A percentile compares a stretch with the other conserved stretches of the same genome.
These are phyloP conservation scores for Neurospora sp. DNA, from an alignment of 495 filamentous ascomycete species.

Conservation along the genomic window DNA sequence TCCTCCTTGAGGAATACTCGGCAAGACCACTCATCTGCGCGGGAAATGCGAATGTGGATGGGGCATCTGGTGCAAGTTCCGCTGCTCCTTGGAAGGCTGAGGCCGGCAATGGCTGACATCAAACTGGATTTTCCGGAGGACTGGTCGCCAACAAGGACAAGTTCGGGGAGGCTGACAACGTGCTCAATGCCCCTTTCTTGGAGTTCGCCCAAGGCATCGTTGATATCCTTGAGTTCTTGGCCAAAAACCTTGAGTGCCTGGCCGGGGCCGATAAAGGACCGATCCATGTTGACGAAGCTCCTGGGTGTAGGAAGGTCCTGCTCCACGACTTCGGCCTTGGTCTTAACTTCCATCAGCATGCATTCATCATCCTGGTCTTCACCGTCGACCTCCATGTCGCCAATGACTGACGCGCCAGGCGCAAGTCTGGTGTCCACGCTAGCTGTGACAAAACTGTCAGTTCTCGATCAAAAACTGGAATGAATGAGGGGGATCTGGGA, in stretches of 20 bases:
- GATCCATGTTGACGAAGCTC: conserved; percentile 4
- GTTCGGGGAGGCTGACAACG: conserved; percentile 56
- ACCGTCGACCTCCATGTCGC: neutral
- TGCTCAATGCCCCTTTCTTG: conserved; percentile 39
- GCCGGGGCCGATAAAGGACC: conserved; percentile 25
- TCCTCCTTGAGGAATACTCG: conserved; percentile 48
- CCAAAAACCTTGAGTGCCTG: conserved; percentile 31
- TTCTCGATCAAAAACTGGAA: neutral
- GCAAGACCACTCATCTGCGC: conserved; percentile 51
- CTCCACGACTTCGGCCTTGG: neutral
- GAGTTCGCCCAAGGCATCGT: conserved; percentile 37
- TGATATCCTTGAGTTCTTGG: conserved; percentile 33
- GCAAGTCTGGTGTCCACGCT: conserved; percentile 13
- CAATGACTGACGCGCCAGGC: neutral
- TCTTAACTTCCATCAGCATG: conserved; percentile 14
- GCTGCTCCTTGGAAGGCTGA: conserved; percentile 57
- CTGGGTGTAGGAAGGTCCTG: neutral
- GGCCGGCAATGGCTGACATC: conserved; percentile 71
- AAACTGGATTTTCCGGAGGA: conserved; percentile 71
- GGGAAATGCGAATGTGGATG: conserved; percentile 61
- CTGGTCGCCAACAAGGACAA: conserved; percentile 75
- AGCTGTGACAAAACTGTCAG: conserved; percentile 9
- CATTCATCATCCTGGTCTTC: conserved; percentile 8
- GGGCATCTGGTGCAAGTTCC: conserved; percentile 72
- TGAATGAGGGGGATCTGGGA: neutral